Evolutionary conservation across 306 rosid genomes (phyloP), one percentile per base, ranked within the genome.

Genomic region (Dryas drummondii): DNA sequence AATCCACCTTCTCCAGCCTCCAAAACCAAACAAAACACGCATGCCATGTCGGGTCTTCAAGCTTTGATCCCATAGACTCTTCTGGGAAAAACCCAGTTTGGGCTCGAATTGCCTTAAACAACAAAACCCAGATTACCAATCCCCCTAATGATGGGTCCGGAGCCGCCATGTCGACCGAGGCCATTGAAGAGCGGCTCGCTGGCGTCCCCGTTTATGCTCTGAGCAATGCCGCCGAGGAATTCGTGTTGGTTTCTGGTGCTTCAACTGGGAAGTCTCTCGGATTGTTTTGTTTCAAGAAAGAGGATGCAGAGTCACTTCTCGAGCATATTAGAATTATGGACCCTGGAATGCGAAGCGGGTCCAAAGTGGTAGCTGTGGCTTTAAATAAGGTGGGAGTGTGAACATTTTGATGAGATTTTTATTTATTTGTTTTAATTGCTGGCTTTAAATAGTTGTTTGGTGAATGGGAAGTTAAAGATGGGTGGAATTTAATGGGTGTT

Each of bases 141-240:
- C n/a, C 44, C 5, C 76, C 76, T 4, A 40, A 48, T 49, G 53
- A 51, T 12, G 78, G 45, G 26, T 78, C 86, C 17, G 9, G 41
- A n/a, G 49, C 22, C 9, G 55, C 84, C 75, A 63, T 88, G 89
- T 61, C 97, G 0, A 78, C 74, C 1, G 93, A 91, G 77, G 87
- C 89, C 72, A 90, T 94, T 46, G 96, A 91, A 70, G 90, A 90
- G 87, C 79, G 98, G 9, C 71, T 94, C 10, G 90, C 91, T 0
- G 98, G 98, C 13, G 91, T 94, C 3, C 97, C 98, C 17, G 98
- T 94, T 0, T 94, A 91, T 75, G 98, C 98, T 3, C 97, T 91
- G 37, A 91, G 96, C 79, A 94, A 91, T 76, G 86, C 88, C 5
- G 56, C 86, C 0, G 97, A 94, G 46, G 98, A 94, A 79, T 91